Conservation (phyloP, 108 stramenopile species). For the Stephanodiscus minutulus region DNA sequence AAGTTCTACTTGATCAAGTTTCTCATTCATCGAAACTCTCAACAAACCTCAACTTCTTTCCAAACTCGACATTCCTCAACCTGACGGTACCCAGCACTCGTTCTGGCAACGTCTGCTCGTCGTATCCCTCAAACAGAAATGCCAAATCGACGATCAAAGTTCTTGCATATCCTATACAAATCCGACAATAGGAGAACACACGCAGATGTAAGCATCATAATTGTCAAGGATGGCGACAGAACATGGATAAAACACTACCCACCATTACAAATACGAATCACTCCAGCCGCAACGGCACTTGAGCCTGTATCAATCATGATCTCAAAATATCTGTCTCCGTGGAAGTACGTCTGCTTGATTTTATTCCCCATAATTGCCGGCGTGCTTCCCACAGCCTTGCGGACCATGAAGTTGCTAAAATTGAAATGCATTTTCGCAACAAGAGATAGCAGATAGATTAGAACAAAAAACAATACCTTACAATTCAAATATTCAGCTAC, state of each 20-base stretch:
- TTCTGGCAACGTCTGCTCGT: slow-evolving; percentile 87
- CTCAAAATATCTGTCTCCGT: slow-evolving; percentile 85
- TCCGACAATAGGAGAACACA: slow-evolving; percentile 12
- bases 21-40: slow-evolving; percentile 21
- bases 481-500: neutral
- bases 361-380: slow-evolving; percentile 95
- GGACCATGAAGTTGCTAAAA: slow-evolving; percentile 82
- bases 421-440: neutral
- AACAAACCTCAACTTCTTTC: slow-evolving; percentile 51
- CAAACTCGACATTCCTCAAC: slow-evolving; percentile 74
- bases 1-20: neutral
- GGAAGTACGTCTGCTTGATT: slow-evolving; percentile 84
- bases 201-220: neutral
- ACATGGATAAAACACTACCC: neutral
- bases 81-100: slow-evolving; percentile 76
- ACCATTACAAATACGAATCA: slow-evolving; percentile 78
- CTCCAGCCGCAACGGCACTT: slow-evolving; percentile 80
- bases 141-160: slow-evolving; percentile 83
- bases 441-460: neutral
- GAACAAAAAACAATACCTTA: too few relatives aligned
- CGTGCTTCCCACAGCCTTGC: slow-evolving; percentile 87
- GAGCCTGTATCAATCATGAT: slow-evolving; percentile 87
- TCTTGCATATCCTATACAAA: neutral
- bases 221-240: neutral
- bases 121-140: slow-evolving; percentile 86